Evolutionary conservation across 495 filamentous ascomycete species (phyloP).

Genomic region (Saxophila tyrrhenica): DNA sequence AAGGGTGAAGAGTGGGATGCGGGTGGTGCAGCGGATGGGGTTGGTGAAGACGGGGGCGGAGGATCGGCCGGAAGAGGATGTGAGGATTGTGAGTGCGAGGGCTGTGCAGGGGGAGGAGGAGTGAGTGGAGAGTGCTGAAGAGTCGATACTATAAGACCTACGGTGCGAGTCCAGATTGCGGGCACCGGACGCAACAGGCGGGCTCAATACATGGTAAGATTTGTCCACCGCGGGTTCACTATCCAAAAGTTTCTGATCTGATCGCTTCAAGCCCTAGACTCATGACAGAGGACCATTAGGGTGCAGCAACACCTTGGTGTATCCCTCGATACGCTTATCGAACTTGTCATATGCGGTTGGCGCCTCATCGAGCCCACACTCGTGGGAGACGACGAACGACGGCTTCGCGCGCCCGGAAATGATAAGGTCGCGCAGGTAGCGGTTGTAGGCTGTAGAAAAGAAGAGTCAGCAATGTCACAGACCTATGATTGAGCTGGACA

Average conservation of each 20-base stretch:
- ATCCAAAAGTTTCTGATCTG: too few species aligned
- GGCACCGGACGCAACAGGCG: not conserved
- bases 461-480: too few species aligned
- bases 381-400: constrained; percentile 46
- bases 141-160: too few species aligned
- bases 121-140: constrained; percentile 11
- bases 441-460: constrained; percentile 47
- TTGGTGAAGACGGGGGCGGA: constrained; percentile 72
- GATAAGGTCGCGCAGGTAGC: constrained; percentile 47
- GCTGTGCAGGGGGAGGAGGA: constrained; percentile 49
- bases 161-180: not conserved
- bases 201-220: not conserved
- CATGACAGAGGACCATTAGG: constrained; percentile 4
- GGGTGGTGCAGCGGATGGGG: constrained; percentile 78
- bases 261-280: not conserved
- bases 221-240: not conserved
- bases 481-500: too few species aligned
- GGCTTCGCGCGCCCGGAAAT: constrained; percentile 47
- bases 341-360: constrained; percentile 60
- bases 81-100: constrained; percentile 65
- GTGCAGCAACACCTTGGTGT: constrained; percentile 30
- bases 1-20: constrained; percentile 73
- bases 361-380: constrained; percentile 44
- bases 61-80: constrained; percentile 70
- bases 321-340: constrained; percentile 52